Evolutionary conservation across 805 yeast species (phyloP).

Genomic region (Sugiyamaella smithiae): DNA sequence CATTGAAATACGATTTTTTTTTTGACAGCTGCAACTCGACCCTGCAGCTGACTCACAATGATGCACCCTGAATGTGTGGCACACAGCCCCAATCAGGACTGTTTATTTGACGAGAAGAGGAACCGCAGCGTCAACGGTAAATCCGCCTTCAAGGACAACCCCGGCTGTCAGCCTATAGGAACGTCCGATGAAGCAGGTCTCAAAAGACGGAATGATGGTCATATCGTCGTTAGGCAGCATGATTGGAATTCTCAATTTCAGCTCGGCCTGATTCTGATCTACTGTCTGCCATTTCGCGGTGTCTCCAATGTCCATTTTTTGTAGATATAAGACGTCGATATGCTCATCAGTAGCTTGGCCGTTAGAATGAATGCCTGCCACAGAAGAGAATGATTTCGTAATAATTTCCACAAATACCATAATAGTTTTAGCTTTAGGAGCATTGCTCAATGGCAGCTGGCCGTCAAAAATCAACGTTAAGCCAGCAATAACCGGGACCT

Average conservation of each 20-base stretch:
- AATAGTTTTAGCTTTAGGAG: not conserved
- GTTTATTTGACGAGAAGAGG: not conserved
- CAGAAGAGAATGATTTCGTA: not conserved
- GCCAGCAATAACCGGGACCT: not conserved
- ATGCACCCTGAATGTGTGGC: too few relatives aligned
- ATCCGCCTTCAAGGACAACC: not conserved
- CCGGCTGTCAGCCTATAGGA: not conserved
- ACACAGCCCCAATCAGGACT: too few relatives aligned
- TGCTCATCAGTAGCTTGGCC: not conserved
- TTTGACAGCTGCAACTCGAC: not conserved
- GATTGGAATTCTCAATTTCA: not conserved
- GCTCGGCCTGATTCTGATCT: not conserved
- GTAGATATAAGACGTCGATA: not conserved
- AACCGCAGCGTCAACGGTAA: not conserved
- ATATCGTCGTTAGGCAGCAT: not conserved
- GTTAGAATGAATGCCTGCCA: not conserved
- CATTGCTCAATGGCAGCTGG: not conserved
- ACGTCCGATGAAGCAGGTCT: not conserved
- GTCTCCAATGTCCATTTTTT: not conserved
- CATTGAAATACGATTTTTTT: not conserved
- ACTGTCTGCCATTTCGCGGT: not conserved
- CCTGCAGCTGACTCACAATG: not conserved
- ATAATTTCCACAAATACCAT: conserved; percentile 1
- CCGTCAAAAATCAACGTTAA: not conserved
- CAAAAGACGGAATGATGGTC: not conserved